A percentile compares a stretch with the other conserved stretches of the same genome.
phyloP scores from a whole-genome alignment of 1,284 basidiomycete species.

The Tilletia horrida region DNA sequence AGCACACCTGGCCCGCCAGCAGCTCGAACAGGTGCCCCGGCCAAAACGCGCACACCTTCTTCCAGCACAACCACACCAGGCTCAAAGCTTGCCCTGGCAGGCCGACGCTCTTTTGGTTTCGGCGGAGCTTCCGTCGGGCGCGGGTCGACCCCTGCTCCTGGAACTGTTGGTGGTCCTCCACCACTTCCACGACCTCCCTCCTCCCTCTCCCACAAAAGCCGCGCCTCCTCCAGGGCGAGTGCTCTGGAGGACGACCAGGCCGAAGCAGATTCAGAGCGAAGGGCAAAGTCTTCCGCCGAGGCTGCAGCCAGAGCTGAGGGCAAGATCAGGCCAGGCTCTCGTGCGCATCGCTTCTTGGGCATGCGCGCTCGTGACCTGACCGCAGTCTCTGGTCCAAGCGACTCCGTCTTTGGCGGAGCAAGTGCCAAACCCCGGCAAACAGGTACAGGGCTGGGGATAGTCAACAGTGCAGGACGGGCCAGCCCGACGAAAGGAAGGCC shows the following conservation, averaged over 20 bases:
- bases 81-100: slow-evolving; percentile 4
- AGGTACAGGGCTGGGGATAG: slow-evolving; percentile 57
- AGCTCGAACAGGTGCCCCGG: background rate
- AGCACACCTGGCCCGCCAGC: background rate
- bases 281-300: slow-evolving; percentile 33
- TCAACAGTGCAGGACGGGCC: slow-evolving; percentile 15
- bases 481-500: slow-evolving; percentile 57
- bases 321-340: slow-evolving; percentile 71
- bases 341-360: slow-evolving; percentile 72
- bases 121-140: background rate
- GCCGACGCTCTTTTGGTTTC: slow-evolving; percentile 3
- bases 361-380: slow-evolving; percentile 37
- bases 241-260: slow-evolving; percentile 30
- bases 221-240: slow-evolving; percentile 28
- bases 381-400: background rate
- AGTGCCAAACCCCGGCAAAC: slow-evolving; percentile 61
- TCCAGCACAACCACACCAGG: background rate
- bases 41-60: slow-evolving; percentile 1
- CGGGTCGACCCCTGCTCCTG: slow-evolving; percentile 54
- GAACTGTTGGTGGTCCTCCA: slow-evolving; percentile 64
- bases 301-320: slow-evolving; percentile 51
- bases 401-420: background rate
- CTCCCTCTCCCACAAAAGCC: slow-evolving; percentile 65
- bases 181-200: slow-evolving; percentile 69
- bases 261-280: slow-evolving; percentile 24